Base-by-base conservation (phyloP, 2,329 filamentous ascomycete genomes). In the Talaromyces sp. region DNA sequence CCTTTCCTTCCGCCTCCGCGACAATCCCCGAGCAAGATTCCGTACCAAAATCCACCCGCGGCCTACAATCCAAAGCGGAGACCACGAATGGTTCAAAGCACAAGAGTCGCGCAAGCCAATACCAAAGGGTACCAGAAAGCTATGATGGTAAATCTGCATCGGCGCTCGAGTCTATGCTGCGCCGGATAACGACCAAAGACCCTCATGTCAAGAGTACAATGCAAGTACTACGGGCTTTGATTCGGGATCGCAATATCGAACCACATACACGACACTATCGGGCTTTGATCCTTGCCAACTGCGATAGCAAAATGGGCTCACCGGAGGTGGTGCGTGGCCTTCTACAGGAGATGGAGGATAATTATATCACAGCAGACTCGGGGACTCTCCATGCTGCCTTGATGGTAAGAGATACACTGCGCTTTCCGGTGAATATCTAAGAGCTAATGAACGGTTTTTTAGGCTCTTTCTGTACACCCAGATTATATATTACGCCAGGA, bases 391-490 rank as follows among this genome's bases (percentile, higher is more conserved):
- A 92, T 70, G 84, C 84, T 56, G 84, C 87, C 2, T 75, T 97
- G 35, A 84, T 86, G 70, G 86, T 88, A 67, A 22, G 75, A 8
- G 33, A 32, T 19, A 27, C 24, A 27, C 19, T 9, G 14, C 3
- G 32, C 27, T 10, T 11, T 11, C 1, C 9, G 5, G n/a, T 40
- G 36, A 3, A 17, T n/a, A 4, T 8, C 4, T 16, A 33, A 32
- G 17, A 40, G 27, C 46, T 49, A 32, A 40, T 27, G 27, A 24
- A 49, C 14, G 22, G 22, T 19, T 36, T 24, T 14, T 5, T 58
- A 88, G 79, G 87, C 83, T 4, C 78, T 97, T 20, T 84, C 89
- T 0, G 83, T 94, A 8, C 94, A 97, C 68, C 90, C 93, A 0
- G 89, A 97, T 71, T 93, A 95, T 63, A 61, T 91, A 5, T 75